These are phyloP conservation scores for Pterocarpus santalinus DNA, from an alignment of 306 rosid species.

Conservation along the genomic window DNA sequence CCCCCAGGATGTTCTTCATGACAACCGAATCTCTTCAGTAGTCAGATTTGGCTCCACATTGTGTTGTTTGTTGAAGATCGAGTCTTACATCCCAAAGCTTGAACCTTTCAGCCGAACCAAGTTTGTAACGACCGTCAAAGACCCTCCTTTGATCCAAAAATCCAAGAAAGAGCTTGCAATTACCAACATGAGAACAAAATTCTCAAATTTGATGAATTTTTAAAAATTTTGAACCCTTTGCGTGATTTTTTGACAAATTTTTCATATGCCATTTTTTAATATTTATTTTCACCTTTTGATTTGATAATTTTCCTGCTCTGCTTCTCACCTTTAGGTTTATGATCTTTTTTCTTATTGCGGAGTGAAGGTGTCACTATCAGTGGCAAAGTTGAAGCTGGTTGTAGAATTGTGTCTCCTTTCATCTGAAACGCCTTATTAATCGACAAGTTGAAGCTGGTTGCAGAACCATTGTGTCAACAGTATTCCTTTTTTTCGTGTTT, in stretches of 20 bases:
- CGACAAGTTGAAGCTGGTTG: too few relatives aligned
- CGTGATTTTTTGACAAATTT: background rate
- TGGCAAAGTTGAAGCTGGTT: too few relatives aligned
- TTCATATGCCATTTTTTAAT: background rate
- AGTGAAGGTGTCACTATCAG: background rate
- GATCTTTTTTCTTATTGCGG: too few relatives aligned
- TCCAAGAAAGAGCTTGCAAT: slow-evolving; percentile 75
- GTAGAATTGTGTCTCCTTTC: too few relatives aligned
- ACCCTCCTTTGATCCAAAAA: slow-evolving; percentile 82
- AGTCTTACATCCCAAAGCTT: slow-evolving; percentile 75
- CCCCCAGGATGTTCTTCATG: slow-evolving; percentile 46
- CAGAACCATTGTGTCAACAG: too few relatives aligned
- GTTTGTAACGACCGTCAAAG: slow-evolving; percentile 65
- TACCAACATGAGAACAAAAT: background rate
- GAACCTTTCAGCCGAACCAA: slow-evolving; percentile 84
- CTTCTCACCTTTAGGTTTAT: background rate
- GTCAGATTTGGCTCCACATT: slow-evolving; percentile 46
- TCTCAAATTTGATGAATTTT: slow-evolving; percentile 1
- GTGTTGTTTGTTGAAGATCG: slow-evolving; percentile 67
- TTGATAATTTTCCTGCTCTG: background rate
- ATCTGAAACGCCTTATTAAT: too few relatives aligned
- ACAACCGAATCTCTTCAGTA: slow-evolving; percentile 17
- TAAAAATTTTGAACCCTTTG: background rate
- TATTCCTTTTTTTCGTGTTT: too few relatives aligned
- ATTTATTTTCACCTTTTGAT: background rate